Conservation (phyloP, 306 rosid genomes). For the Glycyrrhiza uralensis region DNA sequence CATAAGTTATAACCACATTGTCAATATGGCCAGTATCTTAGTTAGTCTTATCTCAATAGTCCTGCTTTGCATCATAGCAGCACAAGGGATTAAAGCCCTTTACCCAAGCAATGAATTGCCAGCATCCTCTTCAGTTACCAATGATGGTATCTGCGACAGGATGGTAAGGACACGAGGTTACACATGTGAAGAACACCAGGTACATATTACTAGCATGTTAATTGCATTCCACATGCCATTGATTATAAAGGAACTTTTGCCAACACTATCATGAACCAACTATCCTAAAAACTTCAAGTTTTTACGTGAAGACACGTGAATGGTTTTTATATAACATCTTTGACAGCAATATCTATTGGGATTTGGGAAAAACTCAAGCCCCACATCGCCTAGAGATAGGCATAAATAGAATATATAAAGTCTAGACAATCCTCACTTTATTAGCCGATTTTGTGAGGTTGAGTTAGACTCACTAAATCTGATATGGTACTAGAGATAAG, state of each 20-base stretch:
- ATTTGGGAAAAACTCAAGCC: too few relatives aligned
- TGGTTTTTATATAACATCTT: background rate
- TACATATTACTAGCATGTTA: background rate
- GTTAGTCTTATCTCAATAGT: conserved; percentile 6
- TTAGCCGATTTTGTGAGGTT: too few relatives aligned
- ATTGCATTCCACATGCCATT: background rate
- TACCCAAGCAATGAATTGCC: background rate
- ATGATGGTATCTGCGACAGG: conserved; percentile 53
- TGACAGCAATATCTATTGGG: background rate
- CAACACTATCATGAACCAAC: background rate
- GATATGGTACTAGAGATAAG: too few relatives aligned
- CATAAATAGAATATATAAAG: too few relatives aligned
- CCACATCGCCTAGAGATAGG: too few relatives aligned
- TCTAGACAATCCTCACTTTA: too few relatives aligned
- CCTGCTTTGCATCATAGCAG: conserved; percentile 8
- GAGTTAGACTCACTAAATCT: too few relatives aligned
- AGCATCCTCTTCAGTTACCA: background rate
- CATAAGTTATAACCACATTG: background rate
- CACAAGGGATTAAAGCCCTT: conserved; percentile 28
- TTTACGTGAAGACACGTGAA: background rate
- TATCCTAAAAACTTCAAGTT: background rate
- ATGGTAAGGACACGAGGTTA: conserved; percentile 60
- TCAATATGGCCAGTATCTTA: conserved; percentile 15
- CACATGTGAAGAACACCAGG: conserved; percentile 63
- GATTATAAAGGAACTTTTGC: background rate